These are phyloP conservation scores for Didymella exigua DNA, from an alignment of 2,329 filamentous ascomycete species.

Conservation along the genomic window DNA sequence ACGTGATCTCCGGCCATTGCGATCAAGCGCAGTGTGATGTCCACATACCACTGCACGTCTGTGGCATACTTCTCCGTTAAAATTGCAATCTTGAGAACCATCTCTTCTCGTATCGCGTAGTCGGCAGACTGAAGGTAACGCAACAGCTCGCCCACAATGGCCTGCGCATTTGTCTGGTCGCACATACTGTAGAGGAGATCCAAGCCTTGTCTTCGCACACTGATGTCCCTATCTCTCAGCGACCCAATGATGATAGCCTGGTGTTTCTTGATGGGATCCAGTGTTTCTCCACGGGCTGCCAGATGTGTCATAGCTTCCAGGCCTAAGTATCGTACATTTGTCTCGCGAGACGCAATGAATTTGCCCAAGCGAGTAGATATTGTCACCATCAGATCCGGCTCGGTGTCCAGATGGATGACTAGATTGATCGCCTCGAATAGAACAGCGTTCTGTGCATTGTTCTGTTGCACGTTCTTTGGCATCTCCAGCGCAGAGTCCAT, in stretches of 20 bases:
- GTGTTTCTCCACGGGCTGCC: conserved; percentile 87
- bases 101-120: conserved; percentile 97
- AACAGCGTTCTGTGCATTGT: conserved; percentile 97
- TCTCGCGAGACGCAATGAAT: conserved; percentile 96
- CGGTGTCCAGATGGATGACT: conserved; percentile 95
- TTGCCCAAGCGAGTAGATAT: conserved; percentile 89
- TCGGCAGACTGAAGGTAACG: conserved; percentile 96
- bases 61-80: conserved; percentile 98
- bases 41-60: conserved; percentile 98
- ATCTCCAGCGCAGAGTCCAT: conserved; percentile 89
- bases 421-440: conserved; percentile 98
- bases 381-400: conserved; percentile 92
- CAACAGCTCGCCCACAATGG: conserved; percentile 90
- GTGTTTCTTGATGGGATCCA: conserved; percentile 97
- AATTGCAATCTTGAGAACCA: conserved; percentile 99
- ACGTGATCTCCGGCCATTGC: conserved; percentile 98
- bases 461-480: conserved; percentile 98
- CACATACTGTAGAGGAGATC: conserved; percentile 99
- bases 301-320: conserved; percentile 98
- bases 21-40: conserved; percentile 91
- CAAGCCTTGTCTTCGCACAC: conserved; percentile 91
- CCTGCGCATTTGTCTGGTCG: conserved; percentile 89
- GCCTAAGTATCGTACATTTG: conserved; percentile 94
- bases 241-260: conserved; percentile 95
- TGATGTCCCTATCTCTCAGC: conserved; percentile 93